Evolutionary conservation across 78 protist species (phyloP).

Genomic region (Cavenderia fasciculata): DNA sequence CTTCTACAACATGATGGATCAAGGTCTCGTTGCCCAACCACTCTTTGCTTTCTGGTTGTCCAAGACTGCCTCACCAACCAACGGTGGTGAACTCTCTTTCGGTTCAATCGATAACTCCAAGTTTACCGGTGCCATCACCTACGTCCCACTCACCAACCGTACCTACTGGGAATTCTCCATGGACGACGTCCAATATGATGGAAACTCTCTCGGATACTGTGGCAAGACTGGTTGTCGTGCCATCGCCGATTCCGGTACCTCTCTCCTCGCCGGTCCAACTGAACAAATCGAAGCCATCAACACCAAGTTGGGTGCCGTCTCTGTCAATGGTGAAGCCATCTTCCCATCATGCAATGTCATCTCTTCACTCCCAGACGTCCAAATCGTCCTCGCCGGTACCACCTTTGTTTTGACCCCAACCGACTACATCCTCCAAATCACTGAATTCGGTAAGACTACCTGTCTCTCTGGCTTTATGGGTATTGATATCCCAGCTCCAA

Average conservation of each 20-base stretch:
- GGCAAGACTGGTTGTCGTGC: slow-evolving; percentile 82
- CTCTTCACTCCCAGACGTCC: slow-evolving; percentile 83
- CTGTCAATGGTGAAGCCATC: slow-evolving; percentile 60
- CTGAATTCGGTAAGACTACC: slow-evolving; percentile 72
- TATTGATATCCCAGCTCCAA: slow-evolving; percentile 80
- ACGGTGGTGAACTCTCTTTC: slow-evolving; percentile 92
- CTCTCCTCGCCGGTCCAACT: slow-evolving; percentile 95
- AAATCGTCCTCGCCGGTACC: slow-evolving; percentile 84
- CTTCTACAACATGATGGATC: slow-evolving; percentile 87
- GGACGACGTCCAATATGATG: slow-evolving; percentile 63
- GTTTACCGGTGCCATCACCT: slow-evolving; percentile 85
- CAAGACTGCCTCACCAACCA: slow-evolving; percentile 65
- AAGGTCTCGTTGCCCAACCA: slow-evolving; percentile 68
- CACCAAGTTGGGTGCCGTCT: slow-evolving; percentile 80
- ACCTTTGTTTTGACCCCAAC: slow-evolving; percentile 79
- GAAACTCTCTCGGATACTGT: slow-evolving; percentile 76
- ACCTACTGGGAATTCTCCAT: slow-evolving; percentile 90
- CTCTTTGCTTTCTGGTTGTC: slow-evolving; percentile 93
- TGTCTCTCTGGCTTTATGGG: slow-evolving; percentile 96
- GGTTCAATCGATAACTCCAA: slow-evolving; percentile 90
- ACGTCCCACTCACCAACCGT: slow-evolving; percentile 86
- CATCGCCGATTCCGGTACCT: slow-evolving; percentile 97
- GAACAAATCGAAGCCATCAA: slow-evolving; percentile 68
- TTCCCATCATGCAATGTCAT: slow-evolving; percentile 80
- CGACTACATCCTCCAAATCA: slow-evolving; percentile 92